Conservation (phyloP, 352 stramenopile species). For the Phytophthora constricta region DNA sequence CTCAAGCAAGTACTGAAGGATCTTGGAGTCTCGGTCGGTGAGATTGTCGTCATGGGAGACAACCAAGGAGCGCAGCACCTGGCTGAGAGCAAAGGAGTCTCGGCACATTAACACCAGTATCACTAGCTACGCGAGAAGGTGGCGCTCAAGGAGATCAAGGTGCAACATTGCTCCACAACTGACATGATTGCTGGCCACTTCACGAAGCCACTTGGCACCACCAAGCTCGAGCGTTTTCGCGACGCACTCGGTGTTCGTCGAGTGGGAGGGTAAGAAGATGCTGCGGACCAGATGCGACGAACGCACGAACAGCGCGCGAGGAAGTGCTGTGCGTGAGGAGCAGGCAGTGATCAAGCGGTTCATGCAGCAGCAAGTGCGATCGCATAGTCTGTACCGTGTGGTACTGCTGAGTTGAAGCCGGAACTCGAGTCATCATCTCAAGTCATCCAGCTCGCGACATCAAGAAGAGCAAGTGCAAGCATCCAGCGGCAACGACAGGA, state of each 20-base stretch:
- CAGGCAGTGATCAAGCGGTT: no score
- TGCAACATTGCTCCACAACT: neutral
- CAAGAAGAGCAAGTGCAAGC: no score
- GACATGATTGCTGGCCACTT: conserved; percentile 12
- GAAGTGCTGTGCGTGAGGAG: no score
- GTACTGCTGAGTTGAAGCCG: no score
- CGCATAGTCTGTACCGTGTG: no score
- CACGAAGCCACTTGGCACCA: conserved; percentile 5
- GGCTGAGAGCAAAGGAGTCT: conserved; percentile 12
- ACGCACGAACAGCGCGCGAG: no score
- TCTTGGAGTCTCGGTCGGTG: neutral
- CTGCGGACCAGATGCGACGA: no score
- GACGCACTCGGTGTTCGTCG: conserved; percentile 7
- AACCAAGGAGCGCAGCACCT: conserved; percentile 21
- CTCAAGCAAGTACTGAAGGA: conserved; percentile 12
- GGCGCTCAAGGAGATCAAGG: neutral
- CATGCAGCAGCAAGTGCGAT: no score
- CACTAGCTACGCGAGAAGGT: neutral
- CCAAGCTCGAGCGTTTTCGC: conserved; percentile 11
- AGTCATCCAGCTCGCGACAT: no score
- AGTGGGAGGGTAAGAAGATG: conserved; percentile 17
- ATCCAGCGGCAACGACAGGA: no score
- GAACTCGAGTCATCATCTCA: no score
- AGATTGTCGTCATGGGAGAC: conserved; percentile 13
- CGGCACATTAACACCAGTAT: conserved; percentile 12